phyloP scores from a whole-genome alignment of 2,329 filamentous ascomycete species.

The Paraphoma sp. region DNA sequence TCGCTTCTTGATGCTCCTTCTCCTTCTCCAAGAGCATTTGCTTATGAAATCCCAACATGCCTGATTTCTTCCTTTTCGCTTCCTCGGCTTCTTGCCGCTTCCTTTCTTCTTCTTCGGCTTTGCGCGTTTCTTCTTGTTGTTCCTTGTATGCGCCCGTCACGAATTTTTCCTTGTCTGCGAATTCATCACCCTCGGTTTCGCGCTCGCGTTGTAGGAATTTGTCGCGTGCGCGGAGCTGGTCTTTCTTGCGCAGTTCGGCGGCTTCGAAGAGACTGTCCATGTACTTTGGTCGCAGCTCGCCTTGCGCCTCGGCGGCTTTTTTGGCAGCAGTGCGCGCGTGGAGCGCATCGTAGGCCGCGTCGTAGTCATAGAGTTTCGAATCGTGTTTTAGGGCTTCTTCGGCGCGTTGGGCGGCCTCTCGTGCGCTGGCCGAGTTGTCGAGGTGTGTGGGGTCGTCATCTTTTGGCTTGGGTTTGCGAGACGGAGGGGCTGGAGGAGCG shows the following conservation, averaged over 20 bases:
- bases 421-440: slow-evolving; percentile 71
- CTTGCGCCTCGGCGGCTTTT: slow-evolving; percentile 59
- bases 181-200: slow-evolving; percentile 81
- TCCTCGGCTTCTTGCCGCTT: slow-evolving; percentile 69
- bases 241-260: slow-evolving; percentile 77
- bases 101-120: slow-evolving; percentile 75
- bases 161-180: slow-evolving; percentile 83
- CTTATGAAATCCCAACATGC: slow-evolving; percentile 81
- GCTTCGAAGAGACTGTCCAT: slow-evolving; percentile 77
- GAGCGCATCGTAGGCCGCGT: slow-evolving; percentile 79
- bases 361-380: slow-evolving; percentile 83
- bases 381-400: slow-evolving; percentile 72
- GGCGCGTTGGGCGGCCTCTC: slow-evolving; percentile 68
- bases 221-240: slow-evolving; percentile 79
- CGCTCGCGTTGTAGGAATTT: slow-evolving; percentile 79
- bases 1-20: slow-evolving; percentile 70
- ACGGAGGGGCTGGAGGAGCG: slow-evolving; percentile 39
- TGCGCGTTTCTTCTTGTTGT: slow-evolving; percentile 77
- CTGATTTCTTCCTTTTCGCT: slow-evolving; percentile 69
- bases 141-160: slow-evolving; percentile 83
- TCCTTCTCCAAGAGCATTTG: slow-evolving; percentile 75
- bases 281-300: slow-evolving; percentile 73
- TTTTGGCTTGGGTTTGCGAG: slow-evolving; percentile 46
- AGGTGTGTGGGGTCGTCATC: slow-evolving; percentile 44
- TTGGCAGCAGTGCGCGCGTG: slow-evolving; percentile 64